Evolutionary conservation across 768 basidiomycete species (phyloP), one percentile per base, ranked within the genome.

Genomic region (Lactifluus rugatus): DNA sequence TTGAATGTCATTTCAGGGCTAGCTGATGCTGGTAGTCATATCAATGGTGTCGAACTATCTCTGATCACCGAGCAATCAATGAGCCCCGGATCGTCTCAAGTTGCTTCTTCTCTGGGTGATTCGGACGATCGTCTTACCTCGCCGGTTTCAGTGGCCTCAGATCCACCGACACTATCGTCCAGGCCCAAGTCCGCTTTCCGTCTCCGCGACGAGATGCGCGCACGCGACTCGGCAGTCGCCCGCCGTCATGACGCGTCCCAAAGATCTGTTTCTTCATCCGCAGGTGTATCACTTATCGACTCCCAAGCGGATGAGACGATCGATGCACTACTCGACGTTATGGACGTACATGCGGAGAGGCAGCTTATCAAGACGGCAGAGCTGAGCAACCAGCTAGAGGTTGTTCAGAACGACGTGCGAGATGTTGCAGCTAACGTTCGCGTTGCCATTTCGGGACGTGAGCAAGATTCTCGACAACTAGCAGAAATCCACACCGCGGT

Each of bases 181-280:
- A 36, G 60, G 31, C 61, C 63, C 26, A 64, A 62, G 57, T 62
- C 63, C 25, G 63, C 36, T 16, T 64, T 64, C 51, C 54, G 61
- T 37, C 36, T 64, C 14, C 63, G 63, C 23, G 63, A 64, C 7
- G 63, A 64, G 37, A 56, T 63, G 63, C 61, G 57, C n/a, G 13
- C 19, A 31, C 57, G 37, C 16, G 41, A 52, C 28, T 28, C 28
- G 23, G 23, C 25, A 37, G 34, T 23, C 34, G 5, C 26, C 23
- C 37, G 25, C 28, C 32, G 17, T 5, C 45, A 39, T 36, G 16
- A 8, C 7, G 13, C 21, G 31, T 52, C 54, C 28, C 31, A 31
- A 46, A 31, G 39, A 21, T 23, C 48, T 17, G 3, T 6, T 14
- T n/a, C 61, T 16, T 46, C 48, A 19, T 50, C 54, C 5, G 37